These are phyloP conservation scores for Sporothrix brunneoviolacea DNA, from an alignment of 2,329 filamentous ascomycete species.

Conservation along the genomic window DNA sequence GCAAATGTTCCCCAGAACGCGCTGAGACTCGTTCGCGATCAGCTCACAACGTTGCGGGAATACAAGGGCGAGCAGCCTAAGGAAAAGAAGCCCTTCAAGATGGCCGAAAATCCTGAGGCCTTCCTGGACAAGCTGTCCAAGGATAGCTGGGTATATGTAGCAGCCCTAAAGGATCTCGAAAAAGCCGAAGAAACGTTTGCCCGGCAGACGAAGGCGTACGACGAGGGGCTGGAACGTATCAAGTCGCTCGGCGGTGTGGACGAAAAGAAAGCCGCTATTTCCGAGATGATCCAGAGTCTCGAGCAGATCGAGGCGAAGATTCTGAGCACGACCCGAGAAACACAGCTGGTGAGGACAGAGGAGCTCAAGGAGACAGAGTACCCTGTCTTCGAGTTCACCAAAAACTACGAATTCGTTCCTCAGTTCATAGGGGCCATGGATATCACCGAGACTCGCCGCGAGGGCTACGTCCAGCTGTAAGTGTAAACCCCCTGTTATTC, in stretches of 20 bases:
- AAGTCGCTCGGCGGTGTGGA: slow-evolving; percentile 24
- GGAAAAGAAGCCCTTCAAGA: slow-evolving; percentile 26
- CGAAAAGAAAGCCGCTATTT: slow-evolving; percentile 52
- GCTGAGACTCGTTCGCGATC: slow-evolving; percentile 53
- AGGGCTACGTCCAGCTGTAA: slow-evolving; percentile 58
- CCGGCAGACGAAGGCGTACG: slow-evolving; percentile 27
- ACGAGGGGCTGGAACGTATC: slow-evolving; percentile 29
- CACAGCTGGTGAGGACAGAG: slow-evolving; percentile 59
- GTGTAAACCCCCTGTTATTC: too few species aligned
- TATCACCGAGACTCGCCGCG: slow-evolving; percentile 46
- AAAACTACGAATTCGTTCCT: slow-evolving; percentile 42
- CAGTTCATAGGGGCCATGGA: slow-evolving; percentile 47
- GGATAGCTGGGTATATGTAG: slow-evolving; percentile 56
- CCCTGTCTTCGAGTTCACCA: background rate
- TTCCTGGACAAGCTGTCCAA: slow-evolving; percentile 45
- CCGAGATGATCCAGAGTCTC: slow-evolving; percentile 43
- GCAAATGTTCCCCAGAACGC: slow-evolving; percentile 33
- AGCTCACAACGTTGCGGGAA: slow-evolving; percentile 42
- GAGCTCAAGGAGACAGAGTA: slow-evolving; percentile 30
- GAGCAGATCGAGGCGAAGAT: slow-evolving; percentile 49
- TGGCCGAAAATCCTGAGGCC: slow-evolving; percentile 34
- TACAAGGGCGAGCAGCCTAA: slow-evolving; percentile 34
- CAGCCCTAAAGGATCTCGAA: slow-evolving; percentile 35
- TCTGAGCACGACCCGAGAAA: slow-evolving; percentile 55
- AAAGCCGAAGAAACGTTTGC: slow-evolving; percentile 28